A percentile compares a stretch with the other conserved stretches of the same genome.
These are phyloP conservation scores for Citropsis articulata DNA, from an alignment of 345 rosid genomes.

Conservation along the genomic window DNA sequence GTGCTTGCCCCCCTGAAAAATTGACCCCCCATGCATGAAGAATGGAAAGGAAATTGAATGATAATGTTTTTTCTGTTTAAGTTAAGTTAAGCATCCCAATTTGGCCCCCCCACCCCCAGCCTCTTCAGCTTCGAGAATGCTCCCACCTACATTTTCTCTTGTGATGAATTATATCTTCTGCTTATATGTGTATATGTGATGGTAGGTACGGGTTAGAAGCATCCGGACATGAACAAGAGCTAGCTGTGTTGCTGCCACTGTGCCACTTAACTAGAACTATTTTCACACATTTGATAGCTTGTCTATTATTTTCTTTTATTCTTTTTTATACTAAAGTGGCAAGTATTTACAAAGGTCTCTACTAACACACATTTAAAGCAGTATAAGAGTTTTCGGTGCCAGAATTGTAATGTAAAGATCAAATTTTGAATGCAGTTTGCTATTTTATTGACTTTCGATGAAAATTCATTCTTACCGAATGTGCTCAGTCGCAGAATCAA, in stretches of 20 bases:
- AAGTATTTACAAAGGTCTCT: background rate
- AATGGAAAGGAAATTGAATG: slow-evolving; percentile 32
- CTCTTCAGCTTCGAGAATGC: slow-evolving; percentile 23
- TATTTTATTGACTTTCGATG: background rate
- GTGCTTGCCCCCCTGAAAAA: slow-evolving; percentile 26
- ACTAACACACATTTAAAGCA: background rate
- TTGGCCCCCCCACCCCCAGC: slow-evolving; percentile 17
- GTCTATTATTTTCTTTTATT: background rate
- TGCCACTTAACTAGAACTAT: background rate
- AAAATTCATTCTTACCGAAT: too few species aligned
- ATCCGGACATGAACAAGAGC: slow-evolving; percentile 22
- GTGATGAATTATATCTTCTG: background rate
- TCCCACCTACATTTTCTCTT: slow-evolving; percentile 27
- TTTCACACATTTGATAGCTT: background rate
- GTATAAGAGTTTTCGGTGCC: background rate
- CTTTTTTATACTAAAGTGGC: background rate
- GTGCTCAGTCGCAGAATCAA: too few species aligned
- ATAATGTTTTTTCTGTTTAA: slow-evolving; percentile 26
- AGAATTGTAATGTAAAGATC: background rate
- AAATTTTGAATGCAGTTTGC: background rate
- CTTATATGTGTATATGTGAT: background rate
- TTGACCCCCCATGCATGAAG: slow-evolving; percentile 30
- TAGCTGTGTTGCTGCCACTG: background rate
- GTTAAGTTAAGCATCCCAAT: background rate
- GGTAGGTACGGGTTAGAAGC: slow-evolving; percentile 30